Conservation (phyloP, 139 green algal genomes). For the Chlorella sp. region DNA sequence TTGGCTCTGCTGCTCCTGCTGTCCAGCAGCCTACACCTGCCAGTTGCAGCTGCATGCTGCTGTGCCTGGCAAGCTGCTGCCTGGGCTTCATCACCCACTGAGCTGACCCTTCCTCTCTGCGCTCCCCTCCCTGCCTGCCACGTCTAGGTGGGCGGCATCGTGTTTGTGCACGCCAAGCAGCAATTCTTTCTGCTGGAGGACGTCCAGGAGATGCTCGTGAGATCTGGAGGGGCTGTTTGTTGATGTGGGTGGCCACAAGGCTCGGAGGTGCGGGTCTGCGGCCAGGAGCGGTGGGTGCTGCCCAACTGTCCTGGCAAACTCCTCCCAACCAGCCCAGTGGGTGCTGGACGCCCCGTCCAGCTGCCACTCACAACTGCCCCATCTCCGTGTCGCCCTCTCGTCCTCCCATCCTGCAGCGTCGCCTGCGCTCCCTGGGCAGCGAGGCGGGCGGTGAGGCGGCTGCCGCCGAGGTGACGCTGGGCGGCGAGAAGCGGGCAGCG, state of each 20-base stretch:
- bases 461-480: slow-evolving; percentile 31
- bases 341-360: too few species aligned
- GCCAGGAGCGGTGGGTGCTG: too few species aligned
- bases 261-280: too few species aligned
- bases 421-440: slow-evolving; percentile 34
- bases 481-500: slow-evolving; percentile 53
- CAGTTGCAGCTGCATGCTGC: too few species aligned
- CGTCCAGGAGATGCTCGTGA: slow-evolving; percentile 24
- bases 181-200: slow-evolving; percentile 62
- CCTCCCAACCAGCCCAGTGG: too few species aligned
- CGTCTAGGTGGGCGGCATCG: slow-evolving; percentile 77
- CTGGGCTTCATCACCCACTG: too few species aligned
- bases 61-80: too few species aligned
- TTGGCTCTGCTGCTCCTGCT: too few species aligned
- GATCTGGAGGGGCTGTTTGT: background rate
- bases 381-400: background rate
- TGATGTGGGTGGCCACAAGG: background rate
- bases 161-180: slow-evolving; percentile 76
- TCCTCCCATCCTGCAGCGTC: slow-evolving; percentile 40
- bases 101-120: too few species aligned
- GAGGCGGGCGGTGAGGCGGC: background rate
- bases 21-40: too few species aligned
- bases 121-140: slow-evolving; percentile 59
- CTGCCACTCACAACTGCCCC: too few species aligned
- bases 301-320: background rate